A percentile compares a stretch with the other conserved stretches of the same genome.
These are phyloP conservation scores for Trichoderma asperellum DNA, from an alignment of 2,329 filamentous ascomycete genomes.

Conservation along the genomic window DNA sequence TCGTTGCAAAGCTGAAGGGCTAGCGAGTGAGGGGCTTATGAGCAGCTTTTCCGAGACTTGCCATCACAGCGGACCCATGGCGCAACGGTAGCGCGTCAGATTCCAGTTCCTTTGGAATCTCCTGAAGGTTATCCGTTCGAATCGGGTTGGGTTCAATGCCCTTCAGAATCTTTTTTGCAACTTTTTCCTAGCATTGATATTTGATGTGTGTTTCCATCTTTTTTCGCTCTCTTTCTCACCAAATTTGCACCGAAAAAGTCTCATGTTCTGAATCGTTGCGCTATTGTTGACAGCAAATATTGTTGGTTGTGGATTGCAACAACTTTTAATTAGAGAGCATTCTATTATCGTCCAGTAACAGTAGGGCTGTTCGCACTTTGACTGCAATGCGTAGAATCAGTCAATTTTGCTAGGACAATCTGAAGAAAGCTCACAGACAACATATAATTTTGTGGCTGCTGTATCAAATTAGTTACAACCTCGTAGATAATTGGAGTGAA, in stretches of 20 bases:
- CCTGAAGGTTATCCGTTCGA: slow-evolving; percentile 28
- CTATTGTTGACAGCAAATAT: not conserved
- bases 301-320: not conserved
- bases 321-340: not conserved
- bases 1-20: not conserved
- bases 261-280: not conserved
- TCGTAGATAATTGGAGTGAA: too few relatives aligned
- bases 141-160: slow-evolving; percentile 28
- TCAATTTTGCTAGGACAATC: not conserved
- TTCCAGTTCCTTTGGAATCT: slow-evolving; percentile 24
- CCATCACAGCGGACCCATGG: slow-evolving; percentile 24
- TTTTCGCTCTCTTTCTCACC: not conserved
- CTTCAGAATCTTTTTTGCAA: slow-evolving; percentile 17
- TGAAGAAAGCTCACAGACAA: not conserved
- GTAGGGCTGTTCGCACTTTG: not conserved
- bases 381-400: not conserved
- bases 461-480: too few relatives aligned
- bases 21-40: not conserved
- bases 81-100: slow-evolving; percentile 28
- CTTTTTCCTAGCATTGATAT: not conserved
- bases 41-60: not conserved
- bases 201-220: not conserved
- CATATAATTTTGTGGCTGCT: too few relatives aligned
- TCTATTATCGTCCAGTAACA: not conserved
- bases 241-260: not conserved